phyloP scores from a whole-genome alignment of 495 filamentous ascomycete species.

The Melanomma pulvis-pyrius region DNA sequence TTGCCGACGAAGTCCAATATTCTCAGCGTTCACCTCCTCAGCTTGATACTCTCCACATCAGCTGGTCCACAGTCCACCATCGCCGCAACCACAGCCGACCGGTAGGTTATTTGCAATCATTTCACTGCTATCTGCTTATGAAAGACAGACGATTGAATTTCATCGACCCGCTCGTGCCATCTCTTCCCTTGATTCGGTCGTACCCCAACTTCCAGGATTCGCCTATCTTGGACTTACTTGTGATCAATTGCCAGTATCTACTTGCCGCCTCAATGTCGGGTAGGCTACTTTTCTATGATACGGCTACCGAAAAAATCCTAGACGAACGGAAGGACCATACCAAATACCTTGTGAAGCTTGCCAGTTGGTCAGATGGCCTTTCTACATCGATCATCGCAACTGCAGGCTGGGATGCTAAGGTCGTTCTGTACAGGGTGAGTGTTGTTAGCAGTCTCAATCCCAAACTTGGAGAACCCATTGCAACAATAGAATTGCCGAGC shows the following conservation, averaged over 20 bases:
- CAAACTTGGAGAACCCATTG: constrained; percentile 47
- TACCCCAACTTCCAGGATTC: constrained; percentile 57
- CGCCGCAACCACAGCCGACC: constrained; percentile 54
- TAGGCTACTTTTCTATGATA: constrained; percentile 53
- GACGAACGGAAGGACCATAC: constrained; percentile 59
- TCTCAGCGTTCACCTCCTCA: constrained; percentile 55
- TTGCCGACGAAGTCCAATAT: constrained; percentile 58
- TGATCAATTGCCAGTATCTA: constrained; percentile 43
- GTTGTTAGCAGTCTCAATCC: not conserved
- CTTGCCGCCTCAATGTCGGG: constrained; percentile 68
- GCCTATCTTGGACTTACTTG: constrained; percentile 58
- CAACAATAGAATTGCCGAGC: constrained; percentile 54
- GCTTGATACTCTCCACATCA: constrained; percentile 34
- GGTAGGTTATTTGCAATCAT: not conserved
- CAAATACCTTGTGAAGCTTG: constrained; percentile 65
- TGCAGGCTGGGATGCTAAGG: constrained; percentile 66
- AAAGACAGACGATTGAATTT: constrained; percentile 53
- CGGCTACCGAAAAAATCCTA: constrained; percentile 45
- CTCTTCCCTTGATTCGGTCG: constrained; percentile 39
- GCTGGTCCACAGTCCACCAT: constrained; percentile 32
- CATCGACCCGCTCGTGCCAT: constrained; percentile 42
- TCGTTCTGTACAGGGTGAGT: constrained; percentile 55
- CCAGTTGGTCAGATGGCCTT: constrained; percentile 45
- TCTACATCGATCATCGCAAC: constrained; percentile 56
- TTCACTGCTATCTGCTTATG: not conserved